These are phyloP conservation scores for Penicillium sp. DNA, from an alignment of 2,329 filamentous ascomycete genomes.

Conservation along the genomic window DNA sequence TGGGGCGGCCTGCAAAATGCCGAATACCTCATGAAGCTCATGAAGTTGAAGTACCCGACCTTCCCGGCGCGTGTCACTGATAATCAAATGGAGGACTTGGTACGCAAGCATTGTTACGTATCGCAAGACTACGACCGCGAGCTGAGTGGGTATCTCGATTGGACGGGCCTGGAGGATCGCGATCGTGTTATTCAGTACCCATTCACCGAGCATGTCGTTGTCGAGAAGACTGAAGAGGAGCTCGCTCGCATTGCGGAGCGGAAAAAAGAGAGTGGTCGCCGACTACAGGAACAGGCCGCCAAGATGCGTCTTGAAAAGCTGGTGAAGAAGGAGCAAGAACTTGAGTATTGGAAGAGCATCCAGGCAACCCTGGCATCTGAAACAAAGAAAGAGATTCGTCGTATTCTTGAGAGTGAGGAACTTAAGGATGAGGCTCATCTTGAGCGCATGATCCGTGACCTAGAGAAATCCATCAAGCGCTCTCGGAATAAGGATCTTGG, in stretches of 20 bases:
- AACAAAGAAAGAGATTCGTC: conserved; percentile 87
- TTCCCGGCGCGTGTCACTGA: conserved; percentile 84
- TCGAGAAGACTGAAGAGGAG: conserved; percentile 94
- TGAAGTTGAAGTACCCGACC: conserved; percentile 86
- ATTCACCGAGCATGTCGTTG: conserved; percentile 83
- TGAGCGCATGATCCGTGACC: conserved; percentile 80
- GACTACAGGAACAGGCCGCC: conserved; percentile 91
- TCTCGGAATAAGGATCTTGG: conserved; percentile 93
- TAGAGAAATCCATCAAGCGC: conserved; percentile 86
- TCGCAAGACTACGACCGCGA: conserved; percentile 82
- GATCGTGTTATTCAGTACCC: conserved; percentile 91
- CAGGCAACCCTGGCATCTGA: conserved; percentile 70
- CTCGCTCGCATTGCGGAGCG: conserved; percentile 86
- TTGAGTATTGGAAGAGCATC: conserved; percentile 89
- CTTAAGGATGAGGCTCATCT: conserved; percentile 87
- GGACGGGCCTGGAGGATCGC: conserved; percentile 86
- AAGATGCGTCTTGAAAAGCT: conserved; percentile 96
- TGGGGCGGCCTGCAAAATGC: conserved; percentile 91
- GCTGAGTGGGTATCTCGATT: conserved; percentile 75
- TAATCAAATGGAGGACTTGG: conserved; percentile 82
- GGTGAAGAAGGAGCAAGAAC: conserved; percentile 90
- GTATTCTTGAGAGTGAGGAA: conserved; percentile 84
- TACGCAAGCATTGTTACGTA: conserved; percentile 87
- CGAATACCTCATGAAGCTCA: conserved; percentile 87
- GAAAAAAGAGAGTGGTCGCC: conserved; percentile 88